phyloP scores from a whole-genome alignment of 2,329 filamentous ascomycete genomes.

The Fusarium sambucinum region DNA sequence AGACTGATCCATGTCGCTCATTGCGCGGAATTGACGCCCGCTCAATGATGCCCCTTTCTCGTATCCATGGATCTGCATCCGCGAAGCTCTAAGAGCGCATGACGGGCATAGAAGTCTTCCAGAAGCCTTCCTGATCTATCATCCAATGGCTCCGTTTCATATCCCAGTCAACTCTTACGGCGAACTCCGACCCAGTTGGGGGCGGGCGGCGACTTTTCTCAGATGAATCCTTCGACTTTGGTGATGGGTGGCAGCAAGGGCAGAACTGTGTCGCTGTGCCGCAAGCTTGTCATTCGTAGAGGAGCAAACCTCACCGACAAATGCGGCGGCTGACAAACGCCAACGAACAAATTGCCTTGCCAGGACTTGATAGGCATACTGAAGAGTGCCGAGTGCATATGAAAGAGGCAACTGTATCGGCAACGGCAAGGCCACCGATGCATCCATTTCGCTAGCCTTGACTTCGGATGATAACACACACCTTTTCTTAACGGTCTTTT shows the following conservation, averaged over 20 bases:
- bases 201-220: conserved; percentile 7
- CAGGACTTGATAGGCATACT: conserved; percentile 4
- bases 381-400: not conserved
- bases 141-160: conserved; percentile 32
- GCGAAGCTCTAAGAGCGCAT: conserved; percentile 8
- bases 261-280: conserved; percentile 36
- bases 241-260: conserved; percentile 13
- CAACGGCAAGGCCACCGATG: conserved; percentile 13
- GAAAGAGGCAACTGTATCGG: conserved; percentile 19
- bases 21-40: conserved; percentile 14
- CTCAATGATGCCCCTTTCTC: conserved; percentile 21
- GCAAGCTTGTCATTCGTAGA: conserved; percentile 20
- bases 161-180: conserved; percentile 9
- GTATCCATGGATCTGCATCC: conserved; percentile 21
- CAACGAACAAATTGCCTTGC: conserved; percentile 11
- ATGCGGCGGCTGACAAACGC: conserved; percentile 11
- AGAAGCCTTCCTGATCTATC: conserved; percentile 45
- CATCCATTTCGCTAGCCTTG: conserved; percentile 27
- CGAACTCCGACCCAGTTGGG: conserved; percentile 22
- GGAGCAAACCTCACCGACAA: conserved; percentile 18
- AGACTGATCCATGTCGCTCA: conserved; percentile 21
- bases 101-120: conserved; percentile 39
- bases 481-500: not conserved
- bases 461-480: conserved; percentile 14
- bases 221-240: conserved; percentile 2